A percentile compares a stretch with the other conserved stretches of the same genome.
Evolutionary conservation across 805 yeast species (phyloP).

Genomic region (Ogataea trehaloabstinens): DNA sequence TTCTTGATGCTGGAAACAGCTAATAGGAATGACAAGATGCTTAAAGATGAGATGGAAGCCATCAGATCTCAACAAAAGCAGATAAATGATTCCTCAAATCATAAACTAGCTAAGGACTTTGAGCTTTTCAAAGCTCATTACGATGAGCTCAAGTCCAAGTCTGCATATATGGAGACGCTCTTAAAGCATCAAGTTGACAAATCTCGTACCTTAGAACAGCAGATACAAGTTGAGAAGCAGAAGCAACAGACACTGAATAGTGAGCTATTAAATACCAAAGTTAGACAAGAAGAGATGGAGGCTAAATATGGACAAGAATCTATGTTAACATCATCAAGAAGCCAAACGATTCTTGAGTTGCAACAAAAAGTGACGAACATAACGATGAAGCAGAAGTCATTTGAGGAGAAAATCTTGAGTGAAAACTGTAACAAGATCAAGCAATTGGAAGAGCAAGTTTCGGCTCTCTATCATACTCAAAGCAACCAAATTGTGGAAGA

Average conservation of each 20-base stretch:
- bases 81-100: background rate
- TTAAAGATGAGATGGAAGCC: background rate
- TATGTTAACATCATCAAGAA: background rate
- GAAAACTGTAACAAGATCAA: background rate
- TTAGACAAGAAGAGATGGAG: background rate
- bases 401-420: background rate
- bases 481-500: background rate
- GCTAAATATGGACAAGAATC: background rate
- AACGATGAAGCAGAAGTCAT: background rate
- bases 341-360: background rate
- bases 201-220: conserved; percentile 1
- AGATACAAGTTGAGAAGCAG: background rate
- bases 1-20: background rate
- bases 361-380: background rate
- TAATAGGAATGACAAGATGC: too few relatives aligned
- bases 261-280: background rate
- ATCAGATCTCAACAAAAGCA: background rate
- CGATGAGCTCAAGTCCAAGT: background rate
- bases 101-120: background rate
- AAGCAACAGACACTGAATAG: conserved; percentile 1
- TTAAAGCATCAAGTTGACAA: background rate
- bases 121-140: background rate
- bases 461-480: background rate
- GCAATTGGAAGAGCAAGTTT: background rate
- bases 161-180: background rate